These are phyloP conservation scores for Diaporthe destruens DNA, from an alignment of 2,329 filamentous ascomycete genomes.

Conservation along the genomic window DNA sequence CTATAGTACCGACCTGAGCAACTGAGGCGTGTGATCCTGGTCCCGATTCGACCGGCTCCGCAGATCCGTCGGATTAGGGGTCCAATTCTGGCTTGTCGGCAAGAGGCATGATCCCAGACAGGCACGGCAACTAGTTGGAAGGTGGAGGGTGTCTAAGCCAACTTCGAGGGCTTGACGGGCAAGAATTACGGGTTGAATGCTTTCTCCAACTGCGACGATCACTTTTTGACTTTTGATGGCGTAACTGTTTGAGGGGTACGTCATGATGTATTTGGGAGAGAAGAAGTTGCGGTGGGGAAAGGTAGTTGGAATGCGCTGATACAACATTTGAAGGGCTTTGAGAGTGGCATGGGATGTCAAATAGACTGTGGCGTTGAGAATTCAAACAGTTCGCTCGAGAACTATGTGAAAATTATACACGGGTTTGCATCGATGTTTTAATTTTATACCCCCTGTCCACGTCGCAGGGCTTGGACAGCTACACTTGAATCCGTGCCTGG, in stretches of 20 bases:
- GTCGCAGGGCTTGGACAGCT: neutral
- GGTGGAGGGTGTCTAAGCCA: constrained; percentile 25
- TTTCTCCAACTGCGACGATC: constrained; percentile 35
- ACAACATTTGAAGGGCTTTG: neutral
- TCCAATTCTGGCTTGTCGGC: constrained; percentile 9
- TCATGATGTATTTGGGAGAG: neutral
- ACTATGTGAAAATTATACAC: neutral
- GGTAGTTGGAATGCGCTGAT: neutral
- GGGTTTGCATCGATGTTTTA: too few species aligned
- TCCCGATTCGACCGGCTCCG: constrained; percentile 21
- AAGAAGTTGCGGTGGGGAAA: constrained; percentile 2
- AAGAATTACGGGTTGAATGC: constrained; percentile 7
- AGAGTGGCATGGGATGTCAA: neutral
- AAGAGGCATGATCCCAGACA: constrained; percentile 33
- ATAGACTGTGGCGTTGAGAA: neutral
- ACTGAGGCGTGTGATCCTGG: neutral
- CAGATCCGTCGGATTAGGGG: constrained; percentile 11
- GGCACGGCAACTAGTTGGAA: constrained; percentile 12
- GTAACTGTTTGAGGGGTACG: neutral
- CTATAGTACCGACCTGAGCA: neutral
- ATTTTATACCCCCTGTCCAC: neutral
- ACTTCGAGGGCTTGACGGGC: constrained; percentile 8
- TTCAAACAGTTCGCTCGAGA: neutral
- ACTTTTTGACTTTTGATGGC: constrained; percentile 27
- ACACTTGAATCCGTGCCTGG: constrained; percentile 4